Evolutionary conservation across 169 alveolate species (phyloP), one percentile per base, ranked within the genome.

Genomic region (Plasmodium adleri): DNA sequence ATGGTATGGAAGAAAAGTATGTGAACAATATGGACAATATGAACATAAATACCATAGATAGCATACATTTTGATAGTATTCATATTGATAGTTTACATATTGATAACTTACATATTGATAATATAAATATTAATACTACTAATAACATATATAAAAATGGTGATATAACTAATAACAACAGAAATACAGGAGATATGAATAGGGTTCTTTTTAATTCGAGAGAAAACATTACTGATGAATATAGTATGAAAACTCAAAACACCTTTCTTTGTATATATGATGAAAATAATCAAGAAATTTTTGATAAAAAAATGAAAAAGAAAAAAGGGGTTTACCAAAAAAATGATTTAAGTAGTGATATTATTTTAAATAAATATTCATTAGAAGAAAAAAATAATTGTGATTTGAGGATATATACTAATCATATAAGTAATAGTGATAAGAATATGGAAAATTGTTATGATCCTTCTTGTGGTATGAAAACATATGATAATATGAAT

Each of bases 181-280:
- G 9, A 54, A 54, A 54, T 54, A 10, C 8, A 17, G 71, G 28
- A 2, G 32, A 10, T 4, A 45, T 43, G 15, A 68, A 17, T 45
- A 8, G 6, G 43, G 8, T 49, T 17, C 26, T 47, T 47, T 71
- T 22, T 20, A 71, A 50, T 52, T 22, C 15, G 15, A 17, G 54
- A 49, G 67, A 26, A 5, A 17, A 17, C 13, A 20, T 49, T 49
- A 47, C 22, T 70, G 17, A 12, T 50, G 63, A n/a, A 0, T 45
- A 71, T 50, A 71, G 13, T 49, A 20, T 49, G 43, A 71, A 71
- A 50, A 50, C 80, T 12, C 13, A 49, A 20, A 71, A 71, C 49
- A 71, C 80, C 1, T 71, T 71, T 71, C 80, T 71, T 22, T 71
- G 64, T 50, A 49, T 50, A 22, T 71, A 20, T 49, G 47, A 39